These are phyloP conservation scores for Solanum megistacrolobum DNA, from an alignment of 257 asterid genomes.

Conservation along the genomic window DNA sequence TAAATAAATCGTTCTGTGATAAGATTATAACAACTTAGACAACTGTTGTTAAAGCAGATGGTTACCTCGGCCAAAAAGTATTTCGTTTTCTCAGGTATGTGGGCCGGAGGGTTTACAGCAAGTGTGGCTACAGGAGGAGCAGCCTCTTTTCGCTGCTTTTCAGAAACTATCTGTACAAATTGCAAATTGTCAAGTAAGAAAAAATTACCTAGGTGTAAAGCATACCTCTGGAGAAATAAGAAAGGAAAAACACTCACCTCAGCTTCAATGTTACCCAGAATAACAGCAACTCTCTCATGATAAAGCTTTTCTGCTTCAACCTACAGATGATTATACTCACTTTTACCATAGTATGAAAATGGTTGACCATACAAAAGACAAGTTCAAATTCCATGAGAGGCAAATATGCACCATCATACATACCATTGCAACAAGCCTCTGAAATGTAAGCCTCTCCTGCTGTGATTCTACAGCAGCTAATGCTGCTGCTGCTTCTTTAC, in stretches of 20 bases:
- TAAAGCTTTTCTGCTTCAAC: slow-evolving; percentile 87
- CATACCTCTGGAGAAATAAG: slow-evolving; percentile 4
- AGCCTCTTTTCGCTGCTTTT: slow-evolving; percentile 94
- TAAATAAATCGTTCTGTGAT: background rate
- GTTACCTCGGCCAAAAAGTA: slow-evolving; percentile 91
- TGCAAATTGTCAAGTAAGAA: slow-evolving; percentile 12
- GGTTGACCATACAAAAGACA: background rate
- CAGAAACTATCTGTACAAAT: slow-evolving; percentile 71
- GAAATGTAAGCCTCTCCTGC: slow-evolving; percentile 93
- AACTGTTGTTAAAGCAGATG: background rate
- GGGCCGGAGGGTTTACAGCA: slow-evolving; percentile 44
- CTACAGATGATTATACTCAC: slow-evolving; percentile 22
- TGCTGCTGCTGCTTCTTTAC: slow-evolving; percentile 95
- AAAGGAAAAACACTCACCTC: slow-evolving; percentile 47
- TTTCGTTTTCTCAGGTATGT: slow-evolving; percentile 59
- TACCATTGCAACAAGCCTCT: slow-evolving; percentile 93
- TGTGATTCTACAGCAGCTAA: slow-evolving; percentile 91
- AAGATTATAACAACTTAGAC: background rate
- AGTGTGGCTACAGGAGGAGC: slow-evolving; percentile 93
- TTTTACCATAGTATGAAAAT: background rate
- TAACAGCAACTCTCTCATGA: slow-evolving; percentile 88
- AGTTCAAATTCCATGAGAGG: background rate
- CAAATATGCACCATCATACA: slow-evolving; percentile 2
- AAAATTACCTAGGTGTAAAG: background rate
- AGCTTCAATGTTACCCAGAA: slow-evolving; percentile 81